These are phyloP conservation scores for Picochlorum costavermella DNA, from an alignment of 139 green algal species.

Conservation along the genomic window DNA sequence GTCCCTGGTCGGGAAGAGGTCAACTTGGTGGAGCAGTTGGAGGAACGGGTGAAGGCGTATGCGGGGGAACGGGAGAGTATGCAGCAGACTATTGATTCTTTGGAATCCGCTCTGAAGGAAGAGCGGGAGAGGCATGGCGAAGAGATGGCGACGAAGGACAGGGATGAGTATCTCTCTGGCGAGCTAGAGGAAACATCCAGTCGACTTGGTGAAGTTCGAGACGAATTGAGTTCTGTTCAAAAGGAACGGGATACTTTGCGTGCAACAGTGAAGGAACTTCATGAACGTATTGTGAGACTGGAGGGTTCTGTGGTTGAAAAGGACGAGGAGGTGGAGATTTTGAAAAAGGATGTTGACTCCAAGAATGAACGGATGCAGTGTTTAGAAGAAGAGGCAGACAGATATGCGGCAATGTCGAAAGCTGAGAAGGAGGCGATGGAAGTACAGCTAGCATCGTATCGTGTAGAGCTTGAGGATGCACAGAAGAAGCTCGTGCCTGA, in stretches of 20 bases:
- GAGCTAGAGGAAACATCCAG: no score
- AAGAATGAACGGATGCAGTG: neutral
- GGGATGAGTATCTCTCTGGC: no score
- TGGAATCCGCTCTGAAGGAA: neutral
- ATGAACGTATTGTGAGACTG: neutral
- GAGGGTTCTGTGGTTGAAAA: neutral
- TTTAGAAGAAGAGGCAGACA: neutral
- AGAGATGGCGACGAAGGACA: no score
- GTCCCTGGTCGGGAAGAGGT: no score
- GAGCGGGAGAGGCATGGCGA: neutral
- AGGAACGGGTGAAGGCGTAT: neutral
- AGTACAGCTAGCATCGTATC: neutral
- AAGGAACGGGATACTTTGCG: neutral
- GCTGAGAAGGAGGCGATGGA: neutral
- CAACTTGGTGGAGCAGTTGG: conserved; percentile 3
- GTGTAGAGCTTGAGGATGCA: no score
- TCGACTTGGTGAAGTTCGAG: no score
- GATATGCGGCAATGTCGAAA: neutral
- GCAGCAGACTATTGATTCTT: neutral
- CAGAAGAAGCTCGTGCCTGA: no score
- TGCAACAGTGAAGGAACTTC: neutral
- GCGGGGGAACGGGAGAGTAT: neutral
- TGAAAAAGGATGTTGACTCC: neutral
- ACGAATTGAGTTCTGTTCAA: neutral
- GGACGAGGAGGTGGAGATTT: neutral